Percentiles rank a stretch among this genome's conserved stretches.
These are phyloP conservation scores for Pleurotus salmoneostramineus DNA, from an alignment of 768 basidiomycete genomes.

Conservation along the genomic window DNA sequence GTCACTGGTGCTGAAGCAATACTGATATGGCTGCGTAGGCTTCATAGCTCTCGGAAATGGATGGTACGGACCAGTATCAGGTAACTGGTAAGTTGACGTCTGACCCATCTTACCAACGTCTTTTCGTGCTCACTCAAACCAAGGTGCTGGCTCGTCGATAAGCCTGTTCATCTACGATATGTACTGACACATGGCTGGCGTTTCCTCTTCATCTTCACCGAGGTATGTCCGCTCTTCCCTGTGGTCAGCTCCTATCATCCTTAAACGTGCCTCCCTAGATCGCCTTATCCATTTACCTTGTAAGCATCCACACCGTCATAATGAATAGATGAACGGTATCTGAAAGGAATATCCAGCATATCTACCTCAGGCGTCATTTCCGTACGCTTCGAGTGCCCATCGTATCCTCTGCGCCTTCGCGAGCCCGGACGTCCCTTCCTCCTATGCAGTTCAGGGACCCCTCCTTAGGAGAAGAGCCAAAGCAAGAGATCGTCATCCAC, in stretches of 20 bases:
- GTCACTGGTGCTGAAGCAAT: not conserved
- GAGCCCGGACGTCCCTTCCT: not conserved
- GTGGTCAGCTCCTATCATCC: constrained; percentile 1
- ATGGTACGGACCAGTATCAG: constrained; percentile 14
- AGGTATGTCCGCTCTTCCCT: constrained; percentile 16
- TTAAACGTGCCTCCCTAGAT: constrained; percentile 4
- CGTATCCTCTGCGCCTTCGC: not conserved
- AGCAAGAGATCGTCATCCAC: constrained; percentile 6
- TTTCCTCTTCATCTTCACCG: constrained; percentile 11
- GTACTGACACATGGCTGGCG: constrained; percentile 14
- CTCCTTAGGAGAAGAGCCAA: not conserved
- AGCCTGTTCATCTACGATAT: constrained; percentile 12
- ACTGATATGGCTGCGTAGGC: not conserved
- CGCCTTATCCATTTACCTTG: constrained; percentile 4
- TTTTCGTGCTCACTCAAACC: not conserved
- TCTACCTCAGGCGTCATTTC: constrained; percentile 2
- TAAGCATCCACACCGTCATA: not conserved
- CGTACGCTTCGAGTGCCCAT: not conserved
- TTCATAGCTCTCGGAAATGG: constrained; percentile 11
- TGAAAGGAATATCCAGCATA: not conserved
- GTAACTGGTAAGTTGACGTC: constrained; percentile 11
- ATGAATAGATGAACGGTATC: not conserved
- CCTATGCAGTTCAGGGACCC: not conserved
- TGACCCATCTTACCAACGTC: not conserved
- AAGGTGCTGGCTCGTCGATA: constrained; percentile 14